Evolutionary conservation across 129 eudicot species (phyloP).

Genomic region (Apium graveolens): DNA sequence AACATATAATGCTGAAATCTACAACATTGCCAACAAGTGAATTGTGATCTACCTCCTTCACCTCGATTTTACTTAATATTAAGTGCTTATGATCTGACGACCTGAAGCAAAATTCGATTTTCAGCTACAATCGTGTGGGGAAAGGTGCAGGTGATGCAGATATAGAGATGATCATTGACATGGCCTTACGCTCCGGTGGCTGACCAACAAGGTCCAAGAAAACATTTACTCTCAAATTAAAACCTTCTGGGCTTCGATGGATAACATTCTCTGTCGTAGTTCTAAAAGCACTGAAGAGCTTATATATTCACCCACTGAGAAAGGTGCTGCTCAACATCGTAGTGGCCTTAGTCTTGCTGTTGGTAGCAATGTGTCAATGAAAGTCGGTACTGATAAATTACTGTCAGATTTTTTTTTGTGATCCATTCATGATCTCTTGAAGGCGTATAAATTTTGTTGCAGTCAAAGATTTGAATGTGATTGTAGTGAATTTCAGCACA

Average conservation of each 20-base stretch:
- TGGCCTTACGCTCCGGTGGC: slow-evolving; percentile 61
- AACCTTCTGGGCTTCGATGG: slow-evolving; percentile 49
- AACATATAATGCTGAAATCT: slow-evolving; percentile 1
- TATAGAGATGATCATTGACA: slow-evolving; percentile 73
- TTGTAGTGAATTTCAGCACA: too few species aligned
- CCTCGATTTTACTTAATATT: too few species aligned
- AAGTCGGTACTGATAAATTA: slow-evolving; percentile 32
- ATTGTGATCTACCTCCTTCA: too few species aligned
- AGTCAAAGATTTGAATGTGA: neutral
- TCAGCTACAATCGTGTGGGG: slow-evolving; percentile 76
- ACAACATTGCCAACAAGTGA: neutral
- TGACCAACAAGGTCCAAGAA: slow-evolving; percentile 86
- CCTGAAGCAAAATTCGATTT: neutral
- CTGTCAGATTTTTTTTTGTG: neutral
- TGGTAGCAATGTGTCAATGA: slow-evolving; percentile 28
- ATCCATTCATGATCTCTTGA: neutral
- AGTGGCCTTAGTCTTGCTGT: slow-evolving; percentile 84
- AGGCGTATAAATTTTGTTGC: neutral
- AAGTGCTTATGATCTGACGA: too few species aligned
- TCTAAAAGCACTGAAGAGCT: slow-evolving; percentile 20
- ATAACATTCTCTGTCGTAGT: slow-evolving; percentile 58
- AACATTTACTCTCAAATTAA: slow-evolving; percentile 33
- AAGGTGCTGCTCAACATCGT: slow-evolving; percentile 28
- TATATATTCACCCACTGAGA: slow-evolving; percentile 23
- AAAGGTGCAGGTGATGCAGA: slow-evolving; percentile 75